Evolutionary conservation across 2,329 filamentous ascomycete genomes (phyloP).

Genomic region (Pseudogymnoascus sp.): DNA sequence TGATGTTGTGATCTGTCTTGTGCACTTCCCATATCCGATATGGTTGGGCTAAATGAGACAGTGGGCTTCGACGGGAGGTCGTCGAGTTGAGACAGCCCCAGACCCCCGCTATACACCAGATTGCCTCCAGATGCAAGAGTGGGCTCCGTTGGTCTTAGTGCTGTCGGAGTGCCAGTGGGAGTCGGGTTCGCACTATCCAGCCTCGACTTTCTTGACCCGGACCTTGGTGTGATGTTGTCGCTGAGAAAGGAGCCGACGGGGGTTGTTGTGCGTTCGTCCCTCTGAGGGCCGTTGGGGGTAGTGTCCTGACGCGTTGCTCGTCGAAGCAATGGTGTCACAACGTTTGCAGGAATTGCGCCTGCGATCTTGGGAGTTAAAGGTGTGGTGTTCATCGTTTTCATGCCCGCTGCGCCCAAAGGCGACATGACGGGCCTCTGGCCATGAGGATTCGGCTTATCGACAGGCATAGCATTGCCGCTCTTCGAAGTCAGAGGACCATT

Average conservation of each 20-base stretch:
- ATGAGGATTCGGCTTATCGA: slow-evolving; percentile 45
- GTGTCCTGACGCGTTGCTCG: slow-evolving; percentile 41
- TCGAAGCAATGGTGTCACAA: slow-evolving; percentile 31
- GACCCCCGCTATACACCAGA: not conserved
- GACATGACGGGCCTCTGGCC: slow-evolving; percentile 59
- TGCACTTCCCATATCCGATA: slow-evolving; percentile 25
- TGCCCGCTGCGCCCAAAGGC: slow-evolving; percentile 55
- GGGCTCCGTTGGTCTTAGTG: slow-evolving; percentile 8
- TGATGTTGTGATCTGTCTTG: not conserved
- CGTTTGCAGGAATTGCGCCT: slow-evolving; percentile 26
- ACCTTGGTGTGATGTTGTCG: slow-evolving; percentile 71
- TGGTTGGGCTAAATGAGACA: slow-evolving; percentile 36
- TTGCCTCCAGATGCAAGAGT: slow-evolving; percentile 2
- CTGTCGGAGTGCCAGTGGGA: slow-evolving; percentile 52
- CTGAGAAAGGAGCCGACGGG: slow-evolving; percentile 50
- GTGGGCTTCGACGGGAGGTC: slow-evolving; percentile 12
- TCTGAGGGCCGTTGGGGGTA: slow-evolving; percentile 17
- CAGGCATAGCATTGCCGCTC: slow-evolving; percentile 34
- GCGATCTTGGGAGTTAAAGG: slow-evolving; percentile 54
- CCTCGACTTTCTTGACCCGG: slow-evolving; percentile 64
- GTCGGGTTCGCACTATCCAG: slow-evolving; percentile 63
- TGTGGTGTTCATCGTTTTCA: slow-evolving; percentile 44
- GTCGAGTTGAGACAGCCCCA: slow-evolving; percentile 5
- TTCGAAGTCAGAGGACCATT: slow-evolving; percentile 22
- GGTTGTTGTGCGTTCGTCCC: slow-evolving; percentile 44